Base-by-base conservation (phyloP, 2,329 filamentous ascomycete genomes). In the Apiospora sp. region DNA sequence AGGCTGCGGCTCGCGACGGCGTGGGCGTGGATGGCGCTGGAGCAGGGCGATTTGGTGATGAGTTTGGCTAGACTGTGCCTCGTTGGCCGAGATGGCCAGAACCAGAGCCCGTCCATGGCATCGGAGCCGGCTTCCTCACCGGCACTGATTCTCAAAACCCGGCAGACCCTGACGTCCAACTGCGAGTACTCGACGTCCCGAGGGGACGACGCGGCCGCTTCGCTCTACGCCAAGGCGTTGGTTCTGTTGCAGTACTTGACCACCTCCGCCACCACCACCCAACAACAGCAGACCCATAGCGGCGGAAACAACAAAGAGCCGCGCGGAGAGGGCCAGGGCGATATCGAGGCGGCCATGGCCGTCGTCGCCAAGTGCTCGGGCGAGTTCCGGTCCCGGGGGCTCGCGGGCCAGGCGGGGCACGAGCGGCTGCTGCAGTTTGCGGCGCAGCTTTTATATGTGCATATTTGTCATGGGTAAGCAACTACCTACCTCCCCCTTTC, bases 381-480 rank as follows among this genome's bases (percentile, higher is more conserved):
- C 1, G 85, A 86, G 4, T 81, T 90, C 5, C 77, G 79, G 6
- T 79, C 82, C 3, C 84, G 83, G 46, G 78, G 80, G 8, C 75
- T 81, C 7, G 78, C 76, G 7, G 67, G 74, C 0, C 81, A 82
- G 10, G 74, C 82, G 0, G 78, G 83, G 2, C 87, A 90, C 49
- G 93, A 97, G 80, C 83, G 88, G 0, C 83, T 94, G 0, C 88
- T 95, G 22, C 94, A 97, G 82, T 87, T 87, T 72, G 89, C 91
- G 43, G 87, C 92, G 7, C 87, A 85, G 12, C 83, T 98, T 0
- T 82, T 98, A 0, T 89, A 90, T 73, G 82, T 90, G 74, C 92
- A 97, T 80, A 86, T 91, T 51, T 87, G 85, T 2, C 86, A 87
- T 74, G 89, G 87, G 87, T 88, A 77, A 81, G 86, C 78, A 7